Evolutionary conservation across 805 yeast genomes (phyloP).

Genomic region (Kazachstania taianensis): DNA sequence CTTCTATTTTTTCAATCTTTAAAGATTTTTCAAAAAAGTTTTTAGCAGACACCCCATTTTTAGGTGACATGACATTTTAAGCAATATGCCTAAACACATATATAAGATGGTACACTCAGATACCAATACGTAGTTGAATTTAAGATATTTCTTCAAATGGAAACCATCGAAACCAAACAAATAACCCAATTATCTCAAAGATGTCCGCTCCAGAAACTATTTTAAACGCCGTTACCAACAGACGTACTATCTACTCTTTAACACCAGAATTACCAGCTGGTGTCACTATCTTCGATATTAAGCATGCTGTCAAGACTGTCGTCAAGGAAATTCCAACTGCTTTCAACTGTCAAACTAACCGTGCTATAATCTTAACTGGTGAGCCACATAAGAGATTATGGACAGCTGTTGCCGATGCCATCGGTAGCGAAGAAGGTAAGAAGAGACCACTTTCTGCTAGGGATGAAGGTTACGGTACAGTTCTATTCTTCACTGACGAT

Average conservation of each 20-base stretch:
- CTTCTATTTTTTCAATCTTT: too few relatives aligned
- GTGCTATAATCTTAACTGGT: conserved; percentile 40
- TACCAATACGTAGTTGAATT: too few relatives aligned
- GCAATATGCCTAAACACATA: too few relatives aligned
- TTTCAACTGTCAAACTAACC: conserved; percentile 40
- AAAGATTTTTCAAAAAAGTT: too few relatives aligned
- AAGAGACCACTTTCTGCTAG: conserved; percentile 35
- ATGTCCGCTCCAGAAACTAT: conserved; percentile 15
- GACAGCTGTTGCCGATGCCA: conserved; percentile 32
- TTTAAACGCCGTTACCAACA: conserved; percentile 23
- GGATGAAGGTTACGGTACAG: conserved; percentile 40
- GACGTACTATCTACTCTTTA: conserved; percentile 36
- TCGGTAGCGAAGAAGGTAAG: conserved; percentile 30
- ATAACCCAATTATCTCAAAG: not conserved
- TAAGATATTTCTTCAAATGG: too few relatives aligned
- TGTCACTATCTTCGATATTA: conserved; percentile 33
- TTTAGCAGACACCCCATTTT: too few relatives aligned
- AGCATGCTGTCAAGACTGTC: conserved; percentile 32
- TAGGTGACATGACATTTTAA: too few relatives aligned
- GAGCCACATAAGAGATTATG: conserved; percentile 37
- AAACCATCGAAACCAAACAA: too few relatives aligned
- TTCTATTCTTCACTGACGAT: conserved; percentile 39
- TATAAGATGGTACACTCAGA: too few relatives aligned
- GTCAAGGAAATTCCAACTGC: conserved; percentile 40
- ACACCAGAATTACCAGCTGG: conserved; percentile 35